A percentile compares a stretch with the other conserved stretches of the same genome.
These are phyloP conservation scores for Colletotrichum cuscutae DNA, from an alignment of 2,329 filamentous ascomycete genomes.

Conservation along the genomic window DNA sequence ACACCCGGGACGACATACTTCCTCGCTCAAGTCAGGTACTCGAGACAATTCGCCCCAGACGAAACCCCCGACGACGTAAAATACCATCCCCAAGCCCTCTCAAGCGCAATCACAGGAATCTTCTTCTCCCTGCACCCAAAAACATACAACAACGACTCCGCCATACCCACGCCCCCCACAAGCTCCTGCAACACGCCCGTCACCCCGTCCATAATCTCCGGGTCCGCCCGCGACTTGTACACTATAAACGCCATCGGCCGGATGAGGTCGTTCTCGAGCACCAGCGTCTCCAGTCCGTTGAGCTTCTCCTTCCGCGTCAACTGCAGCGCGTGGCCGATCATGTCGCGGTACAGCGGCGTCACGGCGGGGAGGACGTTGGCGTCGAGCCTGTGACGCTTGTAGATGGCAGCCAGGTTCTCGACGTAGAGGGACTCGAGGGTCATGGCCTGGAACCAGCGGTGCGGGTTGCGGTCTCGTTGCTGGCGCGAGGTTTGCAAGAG, in stretches of 20 bases:
- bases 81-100: slow-evolving; percentile 19
- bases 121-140: background rate
- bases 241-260: slow-evolving; percentile 20
- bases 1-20: background rate
- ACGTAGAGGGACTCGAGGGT: slow-evolving; percentile 24
- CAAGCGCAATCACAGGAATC: background rate
- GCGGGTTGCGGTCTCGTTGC: background rate
- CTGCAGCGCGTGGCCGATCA: slow-evolving; percentile 3
- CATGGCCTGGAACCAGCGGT: slow-evolving; percentile 17
- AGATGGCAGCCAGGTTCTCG: slow-evolving; percentile 22
- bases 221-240: slow-evolving; percentile 14
- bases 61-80: slow-evolving; percentile 11
- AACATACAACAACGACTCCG: slow-evolving; percentile 1
- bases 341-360: slow-evolving; percentile 18
- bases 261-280: slow-evolving; percentile 14
- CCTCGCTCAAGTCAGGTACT: background rate
- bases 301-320: background rate
- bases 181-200: background rate
- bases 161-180: background rate
- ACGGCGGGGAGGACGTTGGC: slow-evolving; percentile 18
- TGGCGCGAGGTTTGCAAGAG: slow-evolving; percentile 7
- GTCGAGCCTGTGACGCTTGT: slow-evolving; percentile 6
- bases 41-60: slow-evolving; percentile 11
- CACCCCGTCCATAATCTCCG: slow-evolving; percentile 1
- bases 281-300: slow-evolving; percentile 12